Base-by-base conservation (phyloP, 495 filamentous ascomycete species). In the Pseudoneurospora amorphoporcata region DNA sequence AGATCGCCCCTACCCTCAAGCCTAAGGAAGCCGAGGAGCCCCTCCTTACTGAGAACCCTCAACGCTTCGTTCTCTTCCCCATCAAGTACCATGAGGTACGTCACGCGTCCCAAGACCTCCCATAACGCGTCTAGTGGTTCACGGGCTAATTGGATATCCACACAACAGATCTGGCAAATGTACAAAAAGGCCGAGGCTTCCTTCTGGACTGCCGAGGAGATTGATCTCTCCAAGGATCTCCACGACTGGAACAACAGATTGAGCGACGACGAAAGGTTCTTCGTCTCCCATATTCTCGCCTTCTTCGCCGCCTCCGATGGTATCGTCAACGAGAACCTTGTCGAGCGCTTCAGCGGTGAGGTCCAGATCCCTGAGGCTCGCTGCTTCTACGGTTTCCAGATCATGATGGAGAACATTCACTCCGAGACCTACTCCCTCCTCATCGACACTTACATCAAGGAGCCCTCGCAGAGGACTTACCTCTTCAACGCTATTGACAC, bases 341-440 rank as follows among this genome's bases (percentile, higher is more conserved):
- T 98, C 69, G 94, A 99, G 87, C 93, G 95, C 75, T 99, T 99
- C 89, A 95, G 92, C 75, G 92, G 91, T 69, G 95, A 99, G 84
- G 95, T 99, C 38, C 95, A 99, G 85, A 90, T 97, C 74, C 95
- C 95, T 41, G 95, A 99, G 85, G 95, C 95, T 71, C 94, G 95
- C 81, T 98, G 95, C 90, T 99, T 99, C 89, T 99, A 99, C 82
- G 95, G 95, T 75, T 99, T 99, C 89, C 95, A 99, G 86, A 99
- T 99, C 87, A 99, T 99, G 95, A 98, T 99, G 92, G 95, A 99
- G 89, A 99, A 99, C 86, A 98, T 99, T 79, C 95, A 99, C 89
- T 97, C 95, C 38, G 95, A 99, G 85, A 99, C 95, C 68, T 99
- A 99, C 89, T 98, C 95, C 41, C 90, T 99, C 16, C 90, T 99